These are phyloP conservation scores for Thelonectria olida DNA, from an alignment of 2,329 filamentous ascomycete species.

Conservation along the genomic window DNA sequence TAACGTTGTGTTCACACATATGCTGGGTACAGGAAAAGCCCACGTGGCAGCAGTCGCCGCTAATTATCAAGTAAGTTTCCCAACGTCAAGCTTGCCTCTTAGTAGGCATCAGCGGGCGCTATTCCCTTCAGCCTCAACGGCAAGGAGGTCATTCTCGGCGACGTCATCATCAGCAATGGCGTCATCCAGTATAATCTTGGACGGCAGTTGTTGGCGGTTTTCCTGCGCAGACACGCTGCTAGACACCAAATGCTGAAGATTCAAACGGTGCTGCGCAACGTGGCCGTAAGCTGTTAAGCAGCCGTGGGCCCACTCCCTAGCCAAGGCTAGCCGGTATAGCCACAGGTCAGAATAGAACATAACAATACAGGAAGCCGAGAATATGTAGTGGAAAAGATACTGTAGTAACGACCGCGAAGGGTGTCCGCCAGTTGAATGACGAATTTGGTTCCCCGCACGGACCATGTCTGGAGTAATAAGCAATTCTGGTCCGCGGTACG, in stretches of 20 bases:
- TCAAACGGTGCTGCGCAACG: conserved; percentile 34
- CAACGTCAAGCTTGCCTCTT: background rate
- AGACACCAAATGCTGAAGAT: conserved; percentile 34
- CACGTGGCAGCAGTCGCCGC: background rate
- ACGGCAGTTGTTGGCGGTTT: conserved; percentile 32
- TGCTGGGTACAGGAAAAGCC: conserved; percentile 2
- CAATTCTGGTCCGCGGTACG: too few relatives aligned
- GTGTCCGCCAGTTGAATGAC: too few relatives aligned
- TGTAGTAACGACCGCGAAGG: too few relatives aligned
- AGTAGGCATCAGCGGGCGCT: conserved; percentile 23
- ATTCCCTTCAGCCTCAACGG: conserved; percentile 22
- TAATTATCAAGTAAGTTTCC: background rate
- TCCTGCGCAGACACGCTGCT: conserved; percentile 32
- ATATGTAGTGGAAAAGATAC: too few relatives aligned
- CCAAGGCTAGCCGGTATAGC: too few relatives aligned
- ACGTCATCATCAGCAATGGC: conserved; percentile 39
- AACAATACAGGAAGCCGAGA: too few relatives aligned
- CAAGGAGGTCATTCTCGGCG: conserved; percentile 36
- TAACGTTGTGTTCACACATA: background rate
- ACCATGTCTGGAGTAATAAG: too few relatives aligned
- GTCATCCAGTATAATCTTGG: conserved; percentile 44
- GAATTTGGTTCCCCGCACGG: too few relatives aligned
- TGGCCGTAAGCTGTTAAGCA: too few relatives aligned
- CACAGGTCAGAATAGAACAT: too few relatives aligned
- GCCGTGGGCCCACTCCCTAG: too few relatives aligned